phyloP scores from a whole-genome alignment of 2,329 filamentous ascomycete species.

The Calonectria pseudoturangicola region DNA sequence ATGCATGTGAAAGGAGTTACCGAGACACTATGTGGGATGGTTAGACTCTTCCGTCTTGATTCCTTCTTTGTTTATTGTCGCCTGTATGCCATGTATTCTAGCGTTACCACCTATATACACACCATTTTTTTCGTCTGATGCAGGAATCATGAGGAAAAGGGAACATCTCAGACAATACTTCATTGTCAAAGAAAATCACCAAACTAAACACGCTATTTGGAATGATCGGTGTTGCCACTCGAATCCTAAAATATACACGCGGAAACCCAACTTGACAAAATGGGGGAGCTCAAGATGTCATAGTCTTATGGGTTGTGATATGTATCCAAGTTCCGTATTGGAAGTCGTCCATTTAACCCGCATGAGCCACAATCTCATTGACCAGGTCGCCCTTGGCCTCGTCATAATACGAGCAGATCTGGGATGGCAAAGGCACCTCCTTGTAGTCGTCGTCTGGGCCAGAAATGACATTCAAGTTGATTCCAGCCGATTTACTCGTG shows the following conservation, averaged over 20 bases:
- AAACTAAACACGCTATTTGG: constrained; percentile 34
- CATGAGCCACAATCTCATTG: constrained; percentile 96
- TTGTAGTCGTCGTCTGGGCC: constrained; percentile 86
- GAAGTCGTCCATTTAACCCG: constrained; percentile 73
- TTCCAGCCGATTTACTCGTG: constrained; percentile 88
- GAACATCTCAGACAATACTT: not conserved
- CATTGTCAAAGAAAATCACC: constrained; percentile 15
- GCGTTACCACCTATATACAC: constrained; percentile 15
- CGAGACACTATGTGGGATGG: constrained; percentile 24
- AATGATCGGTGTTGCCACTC: constrained; percentile 35
- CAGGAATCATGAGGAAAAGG: not conserved
- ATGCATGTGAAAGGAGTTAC: constrained; percentile 32
- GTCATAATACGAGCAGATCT: constrained; percentile 87
- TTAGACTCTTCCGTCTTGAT: not conserved
- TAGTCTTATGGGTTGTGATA: constrained; percentile 44
- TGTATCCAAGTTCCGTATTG: constrained; percentile 44
- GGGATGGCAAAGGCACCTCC: constrained; percentile 91
- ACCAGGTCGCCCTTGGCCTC: constrained; percentile 83
- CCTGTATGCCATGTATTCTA: constrained; percentile 22
- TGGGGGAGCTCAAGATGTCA: constrained; percentile 39
- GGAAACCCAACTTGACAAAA: constrained; percentile 19
- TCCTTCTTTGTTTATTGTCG: constrained; percentile 8
- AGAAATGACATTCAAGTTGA: constrained; percentile 90
- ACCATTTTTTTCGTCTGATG: not conserved
- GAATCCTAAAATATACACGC: constrained; percentile 43